Conservation (phyloP, 2,329 filamentous ascomycete species). For the Penicillium brevicompactum region DNA sequence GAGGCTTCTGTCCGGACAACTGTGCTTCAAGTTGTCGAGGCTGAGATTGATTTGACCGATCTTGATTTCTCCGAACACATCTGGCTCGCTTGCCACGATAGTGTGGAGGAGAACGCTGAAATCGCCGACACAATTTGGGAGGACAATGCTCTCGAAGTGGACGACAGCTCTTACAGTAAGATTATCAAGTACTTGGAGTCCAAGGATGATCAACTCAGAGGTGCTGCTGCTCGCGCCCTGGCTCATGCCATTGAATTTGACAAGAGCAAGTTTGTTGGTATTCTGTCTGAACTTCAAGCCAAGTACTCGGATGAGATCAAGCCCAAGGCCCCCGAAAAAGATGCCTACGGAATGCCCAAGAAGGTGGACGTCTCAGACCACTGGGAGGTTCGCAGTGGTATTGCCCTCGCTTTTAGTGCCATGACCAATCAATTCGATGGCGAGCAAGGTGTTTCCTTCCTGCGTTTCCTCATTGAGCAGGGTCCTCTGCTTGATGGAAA, state of each 20-base stretch:
- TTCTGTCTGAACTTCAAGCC: slow-evolving; percentile 67
- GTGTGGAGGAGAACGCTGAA: slow-evolving; percentile 81
- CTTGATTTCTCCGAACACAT: slow-evolving; percentile 84
- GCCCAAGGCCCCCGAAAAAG: slow-evolving; percentile 77
- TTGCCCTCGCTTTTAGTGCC: slow-evolving; percentile 83
- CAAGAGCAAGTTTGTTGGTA: slow-evolving; percentile 59
- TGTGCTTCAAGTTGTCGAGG: slow-evolving; percentile 84
- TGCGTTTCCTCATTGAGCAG: slow-evolving; percentile 81
- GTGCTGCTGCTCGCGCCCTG: slow-evolving; percentile 79
- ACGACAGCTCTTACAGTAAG: slow-evolving; percentile 63
- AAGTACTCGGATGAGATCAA: slow-evolving; percentile 80
- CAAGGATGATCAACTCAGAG: slow-evolving; percentile 77
- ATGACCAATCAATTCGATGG: slow-evolving; percentile 71
- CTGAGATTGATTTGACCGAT: slow-evolving; percentile 89
- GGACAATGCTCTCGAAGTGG: slow-evolving; percentile 78
- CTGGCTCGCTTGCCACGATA: slow-evolving; percentile 91
- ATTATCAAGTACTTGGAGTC: slow-evolving; percentile 79
- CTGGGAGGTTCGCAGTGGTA: slow-evolving; percentile 88
- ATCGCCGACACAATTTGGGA: slow-evolving; percentile 91
- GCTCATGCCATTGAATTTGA: slow-evolving; percentile 71
- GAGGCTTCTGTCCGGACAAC: slow-evolving; percentile 80
- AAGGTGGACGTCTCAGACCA: slow-evolving; percentile 86
- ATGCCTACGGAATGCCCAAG: slow-evolving; percentile 91
- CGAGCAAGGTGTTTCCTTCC: slow-evolving; percentile 71
- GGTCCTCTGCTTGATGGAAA: slow-evolving; percentile 87